These are phyloP conservation scores for Fusarium piperis DNA, from an alignment of 2,329 filamentous ascomycete genomes.

Conservation along the genomic window DNA sequence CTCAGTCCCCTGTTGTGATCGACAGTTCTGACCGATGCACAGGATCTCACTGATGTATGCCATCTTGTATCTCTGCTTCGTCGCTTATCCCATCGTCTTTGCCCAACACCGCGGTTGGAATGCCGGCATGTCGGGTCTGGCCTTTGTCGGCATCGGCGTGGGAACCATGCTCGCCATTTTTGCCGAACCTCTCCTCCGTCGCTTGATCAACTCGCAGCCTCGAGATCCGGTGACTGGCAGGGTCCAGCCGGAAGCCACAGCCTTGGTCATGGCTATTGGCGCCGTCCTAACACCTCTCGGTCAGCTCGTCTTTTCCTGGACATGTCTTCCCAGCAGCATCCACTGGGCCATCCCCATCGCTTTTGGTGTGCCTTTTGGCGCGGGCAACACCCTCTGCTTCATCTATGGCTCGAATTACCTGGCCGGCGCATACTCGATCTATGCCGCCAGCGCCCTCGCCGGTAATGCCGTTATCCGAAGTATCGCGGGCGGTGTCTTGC, in stretches of 20 bases:
- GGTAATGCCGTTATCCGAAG: conserved; percentile 81
- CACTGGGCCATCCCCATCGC: conserved; percentile 85
- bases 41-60: conserved; percentile 86
- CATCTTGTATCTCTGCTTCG: conserved; percentile 89
- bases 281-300: conserved; percentile 79
- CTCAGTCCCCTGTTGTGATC: neutral
- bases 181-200: conserved; percentile 76
- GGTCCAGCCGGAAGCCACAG: conserved; percentile 80
- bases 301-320: conserved; percentile 90
- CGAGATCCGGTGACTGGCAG: conserved; percentile 80
- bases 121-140: conserved; percentile 76
- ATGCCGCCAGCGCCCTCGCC: conserved; percentile 81
- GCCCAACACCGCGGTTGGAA: conserved; percentile 78
- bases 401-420: conserved; percentile 87
- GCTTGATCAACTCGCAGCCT: conserved; percentile 79
- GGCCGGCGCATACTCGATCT: conserved; percentile 81
- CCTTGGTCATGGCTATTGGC: conserved; percentile 81
- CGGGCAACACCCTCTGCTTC: conserved; percentile 80
- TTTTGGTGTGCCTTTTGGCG: conserved; percentile 81
- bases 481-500: conserved; percentile 79
- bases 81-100: conserved; percentile 90
- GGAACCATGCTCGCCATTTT: conserved; percentile 71
- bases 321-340: conserved; percentile 77
- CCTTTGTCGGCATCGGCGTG: conserved; percentile 77
- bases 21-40: conserved; percentile 5